Percentiles rank a stretch among this genome's conserved stretches.
These are phyloP conservation scores for Starmerella lactis-condensi DNA, from an alignment of 805 yeast genomes.

Conservation along the genomic window DNA sequence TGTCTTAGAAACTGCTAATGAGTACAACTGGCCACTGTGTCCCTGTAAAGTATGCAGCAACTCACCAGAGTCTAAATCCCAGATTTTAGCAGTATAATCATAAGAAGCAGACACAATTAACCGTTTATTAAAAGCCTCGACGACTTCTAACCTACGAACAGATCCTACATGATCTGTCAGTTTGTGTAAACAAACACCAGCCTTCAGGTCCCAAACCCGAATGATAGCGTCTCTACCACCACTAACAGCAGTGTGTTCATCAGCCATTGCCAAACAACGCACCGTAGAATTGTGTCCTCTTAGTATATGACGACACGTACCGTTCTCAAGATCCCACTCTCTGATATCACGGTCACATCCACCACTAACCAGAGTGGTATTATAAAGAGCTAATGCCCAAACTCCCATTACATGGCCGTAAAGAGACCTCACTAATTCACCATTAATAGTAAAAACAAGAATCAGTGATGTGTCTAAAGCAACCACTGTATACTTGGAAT, in stretches of 20 bases:
- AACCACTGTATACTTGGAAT: slow-evolving; percentile 24
- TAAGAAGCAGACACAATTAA: slow-evolving; percentile 69
- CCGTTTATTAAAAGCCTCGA: slow-evolving; percentile 2
- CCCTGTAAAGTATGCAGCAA: slow-evolving; percentile 82
- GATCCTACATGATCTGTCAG: slow-evolving; percentile 49
- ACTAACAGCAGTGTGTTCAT: slow-evolving; percentile 57
- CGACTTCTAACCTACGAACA: slow-evolving; percentile 49
- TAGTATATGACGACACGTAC: slow-evolving; percentile 69
- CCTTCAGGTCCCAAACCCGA: slow-evolving; percentile 89
- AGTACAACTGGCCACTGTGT: slow-evolving; percentile 73
- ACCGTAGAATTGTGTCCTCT: slow-evolving; percentile 90
- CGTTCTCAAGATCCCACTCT: slow-evolving; percentile 82
- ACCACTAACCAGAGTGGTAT: slow-evolving; percentile 78
- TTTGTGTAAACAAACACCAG: slow-evolving; percentile 60
- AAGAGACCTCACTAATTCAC: slow-evolving; percentile 52
- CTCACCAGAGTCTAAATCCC: slow-evolving; percentile 83
- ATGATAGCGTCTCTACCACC: slow-evolving; percentile 85
- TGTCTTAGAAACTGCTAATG: slow-evolving; percentile 73
- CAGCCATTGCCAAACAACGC: slow-evolving; percentile 64
- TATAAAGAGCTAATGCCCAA: slow-evolving; percentile 88
- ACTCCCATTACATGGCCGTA: slow-evolving; percentile 97
- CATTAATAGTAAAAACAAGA: slow-evolving; percentile 26
- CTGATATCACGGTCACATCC: slow-evolving; percentile 93
- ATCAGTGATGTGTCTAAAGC: slow-evolving; percentile 29
- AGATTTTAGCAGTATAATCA: slow-evolving; percentile 75